These are phyloP conservation scores for Ustilago curta DNA, from an alignment of 1,284 basidiomycete species.

Conservation along the genomic window DNA sequence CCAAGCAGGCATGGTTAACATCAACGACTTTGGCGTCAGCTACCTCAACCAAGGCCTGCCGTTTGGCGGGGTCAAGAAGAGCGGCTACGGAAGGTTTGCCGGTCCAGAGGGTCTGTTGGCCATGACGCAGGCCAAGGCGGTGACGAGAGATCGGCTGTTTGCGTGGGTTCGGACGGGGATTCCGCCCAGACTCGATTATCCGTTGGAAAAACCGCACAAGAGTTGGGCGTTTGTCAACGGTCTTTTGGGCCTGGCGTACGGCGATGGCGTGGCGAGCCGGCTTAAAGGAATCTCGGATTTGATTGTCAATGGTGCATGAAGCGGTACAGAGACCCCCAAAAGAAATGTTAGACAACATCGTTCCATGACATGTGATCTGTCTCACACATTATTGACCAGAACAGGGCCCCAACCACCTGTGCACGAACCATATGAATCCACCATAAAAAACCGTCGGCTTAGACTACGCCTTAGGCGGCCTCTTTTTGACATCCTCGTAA, in stretches of 20 bases:
- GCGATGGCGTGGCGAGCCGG: slow-evolving; percentile 2
- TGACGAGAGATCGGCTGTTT: slow-evolving; percentile 87
- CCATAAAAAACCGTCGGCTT: background rate
- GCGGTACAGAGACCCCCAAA: background rate
- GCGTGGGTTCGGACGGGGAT: slow-evolving; percentile 84
- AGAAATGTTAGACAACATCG: no score
- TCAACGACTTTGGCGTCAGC: slow-evolving; percentile 88
- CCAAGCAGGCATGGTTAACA: slow-evolving; percentile 94
- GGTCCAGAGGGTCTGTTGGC: slow-evolving; percentile 91
- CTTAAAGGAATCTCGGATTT: slow-evolving; percentile 17
- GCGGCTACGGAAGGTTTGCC: slow-evolving; percentile 56
- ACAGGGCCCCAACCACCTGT: no score
- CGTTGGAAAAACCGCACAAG: slow-evolving; percentile 40
- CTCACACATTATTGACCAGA: no score
- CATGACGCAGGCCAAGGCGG: slow-evolving; percentile 86
- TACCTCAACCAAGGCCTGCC: slow-evolving; percentile 92
- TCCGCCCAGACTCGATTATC: slow-evolving; percentile 73
- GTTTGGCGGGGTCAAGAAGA: slow-evolving; percentile 85
- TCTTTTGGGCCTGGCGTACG: slow-evolving; percentile 37
- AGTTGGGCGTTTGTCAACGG: slow-evolving; percentile 41
- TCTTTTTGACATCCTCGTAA: slow-evolving; percentile 62
- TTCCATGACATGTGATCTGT: no score
- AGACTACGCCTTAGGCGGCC: slow-evolving; percentile 55
- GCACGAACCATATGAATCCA: no score
- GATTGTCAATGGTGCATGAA: slow-evolving; percentile 18